These are phyloP conservation scores for Eucalyptus tenuipes DNA, from an alignment of 345 rosid species.

Conservation along the genomic window DNA sequence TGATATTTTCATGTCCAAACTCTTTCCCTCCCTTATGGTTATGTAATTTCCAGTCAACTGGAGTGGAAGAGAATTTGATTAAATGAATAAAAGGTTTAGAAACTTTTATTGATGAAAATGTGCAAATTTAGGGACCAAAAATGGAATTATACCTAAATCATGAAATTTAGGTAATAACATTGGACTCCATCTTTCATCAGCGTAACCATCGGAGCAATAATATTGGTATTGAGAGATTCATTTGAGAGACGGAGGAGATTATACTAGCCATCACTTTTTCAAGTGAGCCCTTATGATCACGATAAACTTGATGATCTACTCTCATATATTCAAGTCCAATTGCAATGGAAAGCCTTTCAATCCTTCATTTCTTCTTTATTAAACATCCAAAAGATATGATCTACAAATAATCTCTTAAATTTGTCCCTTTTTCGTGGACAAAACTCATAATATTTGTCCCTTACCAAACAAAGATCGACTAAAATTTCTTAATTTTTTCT, in stretches of 20 bases:
- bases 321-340: background rate
- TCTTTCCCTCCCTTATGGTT: background rate
- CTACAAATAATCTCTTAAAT: background rate
- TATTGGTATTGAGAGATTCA: background rate
- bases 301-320: background rate
- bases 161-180: no score
- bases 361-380: background rate
- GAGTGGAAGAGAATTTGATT: background rate
- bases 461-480: background rate
- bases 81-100: background rate
- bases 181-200: rapidly evolving
- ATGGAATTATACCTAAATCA: background rate
- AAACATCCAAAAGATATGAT: background rate
- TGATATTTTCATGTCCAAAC: rapidly evolving
- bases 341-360: background rate
- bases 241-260: rapidly evolving
- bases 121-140: background rate
- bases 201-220: background rate
- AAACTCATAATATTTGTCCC: background rate
- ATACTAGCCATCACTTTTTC: background rate
- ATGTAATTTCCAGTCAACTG: no score
- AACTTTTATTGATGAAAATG: rapidly evolving
- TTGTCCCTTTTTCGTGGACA: background rate
- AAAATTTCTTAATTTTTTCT: no score
- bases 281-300: rapidly evolving